phyloP scores from a whole-genome alignment of 768 basidiomycete genomes.

The Russula sp. region DNA sequence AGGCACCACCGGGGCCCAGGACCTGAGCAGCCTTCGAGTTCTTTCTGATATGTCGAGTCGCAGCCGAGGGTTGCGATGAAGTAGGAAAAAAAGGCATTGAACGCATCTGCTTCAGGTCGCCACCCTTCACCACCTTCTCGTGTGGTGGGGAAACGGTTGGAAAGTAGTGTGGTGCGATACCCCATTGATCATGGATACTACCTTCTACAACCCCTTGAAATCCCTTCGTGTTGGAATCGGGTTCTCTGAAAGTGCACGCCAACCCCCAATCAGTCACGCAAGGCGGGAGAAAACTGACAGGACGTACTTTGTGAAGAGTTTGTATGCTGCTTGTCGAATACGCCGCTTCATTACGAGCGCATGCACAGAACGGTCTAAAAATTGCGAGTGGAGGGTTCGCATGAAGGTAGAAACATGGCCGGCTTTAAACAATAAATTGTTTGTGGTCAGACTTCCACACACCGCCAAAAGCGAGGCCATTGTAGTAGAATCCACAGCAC shows the following conservation, averaged over 20 bases:
- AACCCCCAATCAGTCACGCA: background rate
- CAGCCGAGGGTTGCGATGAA: background rate
- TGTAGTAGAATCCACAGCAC: background rate
- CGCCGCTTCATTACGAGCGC: slow-evolving; percentile 4
- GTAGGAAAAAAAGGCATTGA: slow-evolving; percentile 8
- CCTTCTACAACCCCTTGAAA: background rate
- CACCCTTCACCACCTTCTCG: background rate
- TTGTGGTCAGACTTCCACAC: slow-evolving; percentile 7
- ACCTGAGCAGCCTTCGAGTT: slow-evolving; percentile 9
- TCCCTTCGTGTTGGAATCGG: background rate
- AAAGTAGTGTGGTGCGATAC: background rate
- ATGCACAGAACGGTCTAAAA: background rate
- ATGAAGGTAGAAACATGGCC: background rate
- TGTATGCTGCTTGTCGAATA: slow-evolving; percentile 11
- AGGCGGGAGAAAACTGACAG: background rate
- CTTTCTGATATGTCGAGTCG: slow-evolving; percentile 2
- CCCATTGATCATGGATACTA: slow-evolving; percentile 10
- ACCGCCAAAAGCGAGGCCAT: background rate
- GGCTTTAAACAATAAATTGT: background rate
- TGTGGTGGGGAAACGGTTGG: background rate
- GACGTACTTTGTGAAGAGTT: slow-evolving; percentile 4
- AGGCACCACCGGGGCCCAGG: background rate
- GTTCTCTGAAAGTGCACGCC: background rate
- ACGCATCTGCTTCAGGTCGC: slow-evolving; percentile 2
- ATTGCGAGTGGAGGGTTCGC: background rate